phyloP scores from a whole-genome alignment of 2,329 filamentous ascomycete species.

The Colletotrichum limetticola region DNA sequence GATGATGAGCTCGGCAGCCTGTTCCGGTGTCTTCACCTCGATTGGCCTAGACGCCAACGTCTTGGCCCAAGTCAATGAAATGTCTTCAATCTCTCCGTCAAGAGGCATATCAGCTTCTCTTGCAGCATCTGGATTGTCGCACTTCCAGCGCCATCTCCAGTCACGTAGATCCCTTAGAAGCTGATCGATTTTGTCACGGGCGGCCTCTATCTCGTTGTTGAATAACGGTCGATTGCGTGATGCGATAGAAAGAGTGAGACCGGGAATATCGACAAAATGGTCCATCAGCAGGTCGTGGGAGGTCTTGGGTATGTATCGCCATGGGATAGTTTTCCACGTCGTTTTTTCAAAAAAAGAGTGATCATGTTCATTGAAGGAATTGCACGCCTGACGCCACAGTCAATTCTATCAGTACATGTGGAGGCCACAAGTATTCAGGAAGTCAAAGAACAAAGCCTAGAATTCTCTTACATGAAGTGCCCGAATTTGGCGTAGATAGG shows the following conservation, averaged over 20 bases:
- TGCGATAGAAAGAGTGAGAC: background rate
- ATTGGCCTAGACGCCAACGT: slow-evolving; percentile 1
- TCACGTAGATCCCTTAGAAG: background rate
- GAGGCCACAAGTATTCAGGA: too few relatives aligned
- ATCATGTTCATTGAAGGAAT: background rate
- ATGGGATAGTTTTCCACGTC: slow-evolving; percentile 17
- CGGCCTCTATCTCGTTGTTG: background rate
- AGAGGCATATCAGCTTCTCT: background rate
- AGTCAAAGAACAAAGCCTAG: background rate
- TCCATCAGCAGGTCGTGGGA: slow-evolving; percentile 14
- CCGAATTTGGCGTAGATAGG: slow-evolving; percentile 6
- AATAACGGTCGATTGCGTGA: background rate
- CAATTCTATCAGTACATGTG: background rate
- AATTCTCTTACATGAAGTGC: slow-evolving; percentile 14
- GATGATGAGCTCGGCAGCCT: slow-evolving; percentile 14
- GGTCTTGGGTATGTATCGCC: background rate
- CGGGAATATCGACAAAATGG: slow-evolving; percentile 7
- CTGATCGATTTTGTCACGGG: background rate
- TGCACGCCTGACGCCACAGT: slow-evolving; percentile 1
- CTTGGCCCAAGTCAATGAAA: background rate
- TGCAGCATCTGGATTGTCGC: background rate
- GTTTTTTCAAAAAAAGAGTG: slow-evolving; percentile 13
- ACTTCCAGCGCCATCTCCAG: slow-evolving; percentile 16
- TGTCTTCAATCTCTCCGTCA: background rate
- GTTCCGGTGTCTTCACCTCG: background rate